A percentile compares a stretch with the other conserved stretches of the same genome.
Evolutionary conservation across 2,329 filamentous ascomycete genomes (phyloP).

Genomic region (Aspergillus bombycis): DNA sequence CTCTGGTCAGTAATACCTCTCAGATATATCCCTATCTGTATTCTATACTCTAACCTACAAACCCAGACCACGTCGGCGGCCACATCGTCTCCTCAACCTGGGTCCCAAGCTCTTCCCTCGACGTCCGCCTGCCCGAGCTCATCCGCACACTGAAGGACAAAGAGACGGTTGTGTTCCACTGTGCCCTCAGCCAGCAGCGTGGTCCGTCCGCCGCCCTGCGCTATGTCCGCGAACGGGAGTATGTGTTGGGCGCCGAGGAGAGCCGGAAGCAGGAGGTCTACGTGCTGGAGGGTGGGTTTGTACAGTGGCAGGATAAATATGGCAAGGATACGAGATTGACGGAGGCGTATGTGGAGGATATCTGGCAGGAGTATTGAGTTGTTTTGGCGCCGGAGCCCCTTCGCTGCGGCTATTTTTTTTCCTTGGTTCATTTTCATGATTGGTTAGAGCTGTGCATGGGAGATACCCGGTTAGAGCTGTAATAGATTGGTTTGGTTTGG

Average conservation of each 20-base stretch:
- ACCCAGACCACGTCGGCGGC: slow-evolving; percentile 80
- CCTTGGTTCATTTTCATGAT: background rate
- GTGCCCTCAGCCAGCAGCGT: slow-evolving; percentile 85
- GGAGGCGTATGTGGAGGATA: slow-evolving; percentile 78
- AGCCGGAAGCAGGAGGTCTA: slow-evolving; percentile 69
- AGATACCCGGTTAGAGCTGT: slow-evolving; percentile 6
- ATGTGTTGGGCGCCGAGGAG: slow-evolving; percentile 48
- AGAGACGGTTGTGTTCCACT: slow-evolving; percentile 90
- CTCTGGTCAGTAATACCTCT: slow-evolving; percentile 57
- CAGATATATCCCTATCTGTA: background rate
- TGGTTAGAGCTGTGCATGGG: background rate
- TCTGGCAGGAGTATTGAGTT: slow-evolving; percentile 67
- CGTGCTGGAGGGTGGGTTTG: slow-evolving; percentile 82
- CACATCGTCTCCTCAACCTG: slow-evolving; percentile 81
- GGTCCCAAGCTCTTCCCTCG: slow-evolving; percentile 72
- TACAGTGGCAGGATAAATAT: slow-evolving; percentile 81
- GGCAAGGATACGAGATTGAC: slow-evolving; percentile 80
- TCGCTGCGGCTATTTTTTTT: background rate
- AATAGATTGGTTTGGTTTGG: background rate
- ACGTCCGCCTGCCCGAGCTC: slow-evolving; percentile 79
- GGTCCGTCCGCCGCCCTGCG: slow-evolving; percentile 81
- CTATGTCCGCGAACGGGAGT: slow-evolving; percentile 69
- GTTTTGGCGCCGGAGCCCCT: background rate
- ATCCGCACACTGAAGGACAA: slow-evolving; percentile 75
- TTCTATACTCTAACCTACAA: background rate